Evolutionary conservation across 2,329 filamentous ascomycete genomes (phyloP).

Genomic region (Venturia pyrina): DNA sequence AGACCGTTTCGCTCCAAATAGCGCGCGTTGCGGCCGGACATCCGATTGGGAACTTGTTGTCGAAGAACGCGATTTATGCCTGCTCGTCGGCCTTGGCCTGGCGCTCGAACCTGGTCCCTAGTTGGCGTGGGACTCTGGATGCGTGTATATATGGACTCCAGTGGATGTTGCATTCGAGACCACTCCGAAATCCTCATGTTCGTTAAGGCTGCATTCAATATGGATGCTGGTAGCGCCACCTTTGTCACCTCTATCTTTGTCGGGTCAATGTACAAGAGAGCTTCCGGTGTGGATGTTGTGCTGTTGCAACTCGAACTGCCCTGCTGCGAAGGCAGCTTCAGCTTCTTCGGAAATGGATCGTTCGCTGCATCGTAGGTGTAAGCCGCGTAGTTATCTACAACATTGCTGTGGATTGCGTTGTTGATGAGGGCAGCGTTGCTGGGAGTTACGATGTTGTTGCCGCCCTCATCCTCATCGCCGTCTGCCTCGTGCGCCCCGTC

Average conservation of each 20-base stretch:
- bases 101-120: neutral
- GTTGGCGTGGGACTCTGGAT: neutral
- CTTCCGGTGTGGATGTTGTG: neutral
- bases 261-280: neutral
- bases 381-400: neutral
- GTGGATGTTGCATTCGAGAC: neutral
- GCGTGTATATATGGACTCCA: neutral
- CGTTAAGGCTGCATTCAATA: neutral
- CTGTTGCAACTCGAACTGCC: neutral
- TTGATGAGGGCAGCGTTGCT: neutral
- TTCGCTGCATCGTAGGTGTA: neutral
- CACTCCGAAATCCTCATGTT: neutral
- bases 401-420: neutral
- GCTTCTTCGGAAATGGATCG: neutral
- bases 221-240: neutral
- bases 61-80: neutral
- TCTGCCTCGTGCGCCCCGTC: too few species aligned
- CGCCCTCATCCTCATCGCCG: neutral
- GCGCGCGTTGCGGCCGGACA: neutral
- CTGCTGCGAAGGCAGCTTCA: neutral
- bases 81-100: neutral
- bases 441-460: too few species aligned
- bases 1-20: neutral
- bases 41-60: neutral
- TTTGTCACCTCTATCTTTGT: neutral